Base-by-base conservation (phyloP, 805 yeast genomes). In the Kodamaea neixiangensis region DNA sequence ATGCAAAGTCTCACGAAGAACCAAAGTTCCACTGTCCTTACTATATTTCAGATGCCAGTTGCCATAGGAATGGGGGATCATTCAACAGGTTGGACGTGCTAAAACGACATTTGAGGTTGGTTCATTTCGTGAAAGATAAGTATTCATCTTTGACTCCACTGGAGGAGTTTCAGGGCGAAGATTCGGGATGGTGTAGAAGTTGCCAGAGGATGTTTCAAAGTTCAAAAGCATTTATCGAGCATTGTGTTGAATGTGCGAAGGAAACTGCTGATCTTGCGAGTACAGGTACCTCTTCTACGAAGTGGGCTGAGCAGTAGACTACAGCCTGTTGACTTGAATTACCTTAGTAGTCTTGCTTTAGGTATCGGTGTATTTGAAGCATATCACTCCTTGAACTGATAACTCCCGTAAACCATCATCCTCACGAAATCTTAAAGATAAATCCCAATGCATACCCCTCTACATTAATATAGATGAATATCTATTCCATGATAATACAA, bases 41-140 rank as follows among this genome's bases (percentile, higher is more conserved):
- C 67, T 86, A 88, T 87, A 75, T 75, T 49, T 72, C 76, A 20
- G 87, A 83, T 57, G 82, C 85, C 3, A 79, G 87, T 5, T 87
- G 92, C 63, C 94, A 87, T 64, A 75, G 87, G 49, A 86, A 85
- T 56, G 89, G 87, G 17, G 92, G 93, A 13, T 80, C 89, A 0
- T 87, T 87, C 67, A 83, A 82, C 58, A 73, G 94, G 42, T 67
- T 86, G 53, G 94, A 87, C 60, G 92, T 87, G 25, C 70, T 87
- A 55, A 87, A 87, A 57, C 75, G 94, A 42, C 94, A 87, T 65
- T 68, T 87, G 49, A 75, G 80, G 47, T 72, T 87, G 38, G 89
- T 87, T 40, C 94, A 87, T 66, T 84, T 76, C 61, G 82, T 81
- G 29, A 81, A 73, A 47, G 80, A 76, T 54, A 69, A 68, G 50